phyloP scores from a whole-genome alignment of 495 filamentous ascomycete species.

The Hypoxylon rickii region DNA sequence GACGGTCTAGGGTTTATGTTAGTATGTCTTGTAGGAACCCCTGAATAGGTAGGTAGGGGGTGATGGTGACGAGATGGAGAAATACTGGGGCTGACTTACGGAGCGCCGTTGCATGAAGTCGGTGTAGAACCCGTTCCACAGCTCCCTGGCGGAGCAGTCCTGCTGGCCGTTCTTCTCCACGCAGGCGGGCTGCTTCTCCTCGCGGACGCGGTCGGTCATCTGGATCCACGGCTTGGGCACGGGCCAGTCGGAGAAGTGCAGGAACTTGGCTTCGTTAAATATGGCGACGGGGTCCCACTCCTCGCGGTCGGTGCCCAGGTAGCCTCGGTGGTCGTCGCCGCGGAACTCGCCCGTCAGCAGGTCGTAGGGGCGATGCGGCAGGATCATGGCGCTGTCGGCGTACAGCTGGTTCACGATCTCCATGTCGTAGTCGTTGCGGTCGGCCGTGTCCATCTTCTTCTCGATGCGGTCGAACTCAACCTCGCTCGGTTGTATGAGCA shows the following conservation, averaged over 20 bases:
- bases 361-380: conserved; percentile 76
- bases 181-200: conserved; percentile 63
- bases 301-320: conserved; percentile 65
- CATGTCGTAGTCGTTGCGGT: conserved; percentile 65
- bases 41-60: not conserved
- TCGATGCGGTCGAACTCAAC: conserved; percentile 58
- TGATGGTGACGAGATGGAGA: not conserved
- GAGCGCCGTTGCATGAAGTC: conserved; percentile 67
- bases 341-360: conserved; percentile 76
- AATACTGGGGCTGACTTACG: no score
- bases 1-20: conserved; percentile 28
- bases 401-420: conserved; percentile 77
- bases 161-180: conserved; percentile 43
- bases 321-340: conserved; percentile 58
- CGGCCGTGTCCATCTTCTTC: conserved; percentile 48
- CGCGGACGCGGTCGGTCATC: conserved; percentile 59
- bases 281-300: conserved; percentile 70
- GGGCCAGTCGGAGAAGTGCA: conserved; percentile 85
- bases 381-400: conserved; percentile 64
- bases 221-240: conserved; percentile 79
- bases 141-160: conserved; percentile 65
- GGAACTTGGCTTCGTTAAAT: conserved; percentile 69
- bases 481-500: conserved; percentile 67
- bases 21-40: conserved; percentile 1
- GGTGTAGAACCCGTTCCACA: conserved; percentile 74